Conservation (phyloP, 345 rosid genomes). For the Sonneratia alba region DNA sequence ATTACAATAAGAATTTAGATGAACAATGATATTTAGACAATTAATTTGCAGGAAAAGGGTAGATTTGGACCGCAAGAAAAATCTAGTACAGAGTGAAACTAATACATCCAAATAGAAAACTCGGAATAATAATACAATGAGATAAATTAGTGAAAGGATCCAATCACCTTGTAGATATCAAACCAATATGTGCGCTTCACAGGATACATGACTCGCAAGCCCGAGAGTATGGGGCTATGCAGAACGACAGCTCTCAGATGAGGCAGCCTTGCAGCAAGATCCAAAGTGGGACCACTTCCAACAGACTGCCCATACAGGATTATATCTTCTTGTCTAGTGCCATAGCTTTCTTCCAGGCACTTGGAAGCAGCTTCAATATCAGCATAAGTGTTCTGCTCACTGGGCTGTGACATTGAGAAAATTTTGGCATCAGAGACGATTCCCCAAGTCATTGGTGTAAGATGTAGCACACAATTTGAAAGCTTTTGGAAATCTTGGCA, state of each 20-base stretch:
- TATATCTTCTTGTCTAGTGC: constrained; percentile 76
- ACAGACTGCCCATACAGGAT: constrained; percentile 97
- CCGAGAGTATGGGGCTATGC: constrained; percentile 96
- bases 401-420: constrained; percentile 55
- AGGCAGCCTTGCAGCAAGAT: constrained; percentile 75
- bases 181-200: constrained; percentile 97
- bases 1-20: not conserved
- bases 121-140: not conserved
- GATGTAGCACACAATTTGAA: not conserved
- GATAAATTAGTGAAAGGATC: not conserved
- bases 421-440: not conserved
- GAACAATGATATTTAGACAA: not conserved
- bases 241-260: constrained; percentile 75
- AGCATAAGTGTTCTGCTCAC: constrained; percentile 93
- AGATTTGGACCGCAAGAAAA: too few relatives aligned
- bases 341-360: constrained; percentile 90
- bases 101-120: not conserved
- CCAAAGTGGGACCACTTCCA: constrained; percentile 96
- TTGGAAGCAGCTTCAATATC: constrained; percentile 94
- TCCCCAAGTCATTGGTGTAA: not conserved
- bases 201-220: constrained; percentile 96
- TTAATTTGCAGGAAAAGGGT: too few relatives aligned
- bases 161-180: constrained; percentile 84
- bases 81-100: not conserved
- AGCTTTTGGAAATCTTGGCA: constrained; percentile 12